Conservation (phyloP, 371 early-diverging fungal genomes). For the Mortierella sp. region DNA sequence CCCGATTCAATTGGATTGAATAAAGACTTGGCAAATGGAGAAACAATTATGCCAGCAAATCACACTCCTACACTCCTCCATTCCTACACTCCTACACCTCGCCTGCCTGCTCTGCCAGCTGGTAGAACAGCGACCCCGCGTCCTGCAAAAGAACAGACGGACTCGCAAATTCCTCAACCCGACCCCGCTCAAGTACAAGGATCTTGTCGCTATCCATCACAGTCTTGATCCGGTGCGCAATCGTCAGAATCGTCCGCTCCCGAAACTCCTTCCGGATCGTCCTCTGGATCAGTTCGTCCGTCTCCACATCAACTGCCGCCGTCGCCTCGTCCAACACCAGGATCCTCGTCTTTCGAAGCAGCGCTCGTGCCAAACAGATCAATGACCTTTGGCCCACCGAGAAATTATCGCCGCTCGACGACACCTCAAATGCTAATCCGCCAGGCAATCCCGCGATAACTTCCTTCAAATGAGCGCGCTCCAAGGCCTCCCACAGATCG, state of each 20-base stretch:
- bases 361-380: slow-evolving; percentile 85
- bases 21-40: slow-evolving; percentile 6
- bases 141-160: slow-evolving; percentile 69
- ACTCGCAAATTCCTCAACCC: slow-evolving; percentile 69
- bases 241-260: slow-evolving; percentile 73
- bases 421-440: slow-evolving; percentile 74
- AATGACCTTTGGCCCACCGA: slow-evolving; percentile 86
- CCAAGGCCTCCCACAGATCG: slow-evolving; percentile 85
- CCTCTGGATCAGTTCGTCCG: slow-evolving; percentile 70
- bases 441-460: slow-evolving; percentile 68
- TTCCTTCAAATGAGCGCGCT: slow-evolving; percentile 76
- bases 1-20: no score
- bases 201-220: slow-evolving; percentile 74
- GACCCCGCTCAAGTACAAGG: slow-evolving; percentile 69
- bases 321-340: slow-evolving; percentile 93
- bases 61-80: no score
- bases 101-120: slow-evolving; percentile 81
- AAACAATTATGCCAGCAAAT: not conserved
- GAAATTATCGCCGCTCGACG: slow-evolving; percentile 50
- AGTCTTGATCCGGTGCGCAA: slow-evolving; percentile 77
- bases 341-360: slow-evolving; percentile 76
- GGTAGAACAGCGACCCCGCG: slow-evolving; percentile 75
- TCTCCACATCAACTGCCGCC: slow-evolving; percentile 81
- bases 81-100: slow-evolving; percentile 38
- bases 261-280: slow-evolving; percentile 67